Conservation (phyloP, 2,329 filamentous ascomycete species). For the Aureobasidium leucospermi region DNA sequence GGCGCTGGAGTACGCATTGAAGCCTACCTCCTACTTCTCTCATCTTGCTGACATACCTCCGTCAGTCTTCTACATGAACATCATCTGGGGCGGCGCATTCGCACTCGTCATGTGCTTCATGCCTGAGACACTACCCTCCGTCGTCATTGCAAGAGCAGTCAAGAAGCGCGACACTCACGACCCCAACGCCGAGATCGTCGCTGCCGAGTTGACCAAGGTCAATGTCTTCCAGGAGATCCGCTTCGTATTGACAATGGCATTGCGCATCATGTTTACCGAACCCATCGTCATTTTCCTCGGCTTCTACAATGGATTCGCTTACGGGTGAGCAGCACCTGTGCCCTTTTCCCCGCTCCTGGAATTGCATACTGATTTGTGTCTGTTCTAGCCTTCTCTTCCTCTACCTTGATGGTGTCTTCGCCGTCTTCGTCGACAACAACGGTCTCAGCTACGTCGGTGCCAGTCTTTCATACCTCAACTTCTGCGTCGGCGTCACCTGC, state of each 20-base stretch:
- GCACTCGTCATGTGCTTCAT: constrained; percentile 13
- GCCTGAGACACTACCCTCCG: constrained; percentile 18
- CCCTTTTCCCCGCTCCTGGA: too few relatives aligned
- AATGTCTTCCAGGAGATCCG: constrained; percentile 20
- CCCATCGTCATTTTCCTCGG: constrained; percentile 43
- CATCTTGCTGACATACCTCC: constrained; percentile 43
- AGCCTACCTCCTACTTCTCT: too few relatives aligned
- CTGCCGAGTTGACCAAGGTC: constrained; percentile 29
- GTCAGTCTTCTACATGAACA: constrained; percentile 26
- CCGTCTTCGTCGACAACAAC: constrained; percentile 13
- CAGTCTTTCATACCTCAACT: constrained; percentile 11
- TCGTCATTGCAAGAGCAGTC: constrained; percentile 48
- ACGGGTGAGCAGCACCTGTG: constrained; percentile 14
- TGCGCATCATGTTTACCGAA: constrained; percentile 42
- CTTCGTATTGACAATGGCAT: constrained; percentile 28
- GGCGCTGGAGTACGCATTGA: constrained; percentile 38
- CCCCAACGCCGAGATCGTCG: constrained; percentile 32
- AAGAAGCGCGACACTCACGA: constrained; percentile 53
- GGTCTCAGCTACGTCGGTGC: constrained; percentile 8
- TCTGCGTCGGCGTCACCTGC: constrained; percentile 8
- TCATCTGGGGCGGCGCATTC: constrained; percentile 8
- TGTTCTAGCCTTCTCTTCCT: constrained; percentile 22
- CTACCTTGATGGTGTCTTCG: constrained; percentile 21
- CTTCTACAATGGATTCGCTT: constrained; percentile 38
- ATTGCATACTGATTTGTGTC: too few relatives aligned